These are phyloP conservation scores for Leptographium procerum DNA, from an alignment of 2,329 filamentous ascomycete genomes.

Conservation along the genomic window DNA sequence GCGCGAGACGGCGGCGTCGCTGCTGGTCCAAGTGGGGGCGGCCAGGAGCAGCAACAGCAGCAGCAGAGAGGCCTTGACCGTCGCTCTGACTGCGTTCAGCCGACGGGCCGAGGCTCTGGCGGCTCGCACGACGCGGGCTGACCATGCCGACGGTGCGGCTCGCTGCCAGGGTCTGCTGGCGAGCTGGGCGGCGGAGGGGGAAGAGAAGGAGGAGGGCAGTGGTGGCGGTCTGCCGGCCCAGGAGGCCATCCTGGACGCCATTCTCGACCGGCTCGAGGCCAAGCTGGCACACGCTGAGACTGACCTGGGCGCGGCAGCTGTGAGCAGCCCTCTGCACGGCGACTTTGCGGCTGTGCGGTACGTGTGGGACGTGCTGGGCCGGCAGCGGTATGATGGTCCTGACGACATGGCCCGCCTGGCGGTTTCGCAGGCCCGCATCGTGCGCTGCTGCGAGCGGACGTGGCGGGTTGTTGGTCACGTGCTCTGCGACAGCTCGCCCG, in stretches of 20 bases:
- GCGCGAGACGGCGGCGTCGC: constrained; percentile 42
- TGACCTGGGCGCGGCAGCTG: constrained; percentile 56
- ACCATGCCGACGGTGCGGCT: constrained; percentile 86
- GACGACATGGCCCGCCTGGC: constrained; percentile 24
- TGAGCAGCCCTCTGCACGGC: constrained; percentile 56
- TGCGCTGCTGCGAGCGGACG: constrained; percentile 52
- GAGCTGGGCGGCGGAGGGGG: constrained; percentile 30
- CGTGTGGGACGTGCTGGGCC: constrained; percentile 40
- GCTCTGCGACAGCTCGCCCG: constrained; percentile 87
- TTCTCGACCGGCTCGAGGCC: constrained; percentile 50
- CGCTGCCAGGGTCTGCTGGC: constrained; percentile 62
- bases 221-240: constrained; percentile 24
- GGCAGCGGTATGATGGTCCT: constrained; percentile 17
- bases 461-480: constrained; percentile 68
- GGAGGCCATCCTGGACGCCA: constrained; percentile 39
- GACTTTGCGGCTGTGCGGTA: constrained; percentile 56
- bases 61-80: background rate
- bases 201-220: background rate
- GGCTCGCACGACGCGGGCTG: constrained; percentile 65
- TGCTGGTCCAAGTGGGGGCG: constrained; percentile 37
- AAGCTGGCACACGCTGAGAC: constrained; percentile 52
- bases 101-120: constrained; percentile 45
- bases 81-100: constrained; percentile 35
- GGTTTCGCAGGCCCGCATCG: constrained; percentile 41
- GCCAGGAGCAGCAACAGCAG: background rate